Evolutionary conservation across 495 filamentous ascomycete genomes (phyloP).

Genomic region (Penicillium bovifimosum): DNA sequence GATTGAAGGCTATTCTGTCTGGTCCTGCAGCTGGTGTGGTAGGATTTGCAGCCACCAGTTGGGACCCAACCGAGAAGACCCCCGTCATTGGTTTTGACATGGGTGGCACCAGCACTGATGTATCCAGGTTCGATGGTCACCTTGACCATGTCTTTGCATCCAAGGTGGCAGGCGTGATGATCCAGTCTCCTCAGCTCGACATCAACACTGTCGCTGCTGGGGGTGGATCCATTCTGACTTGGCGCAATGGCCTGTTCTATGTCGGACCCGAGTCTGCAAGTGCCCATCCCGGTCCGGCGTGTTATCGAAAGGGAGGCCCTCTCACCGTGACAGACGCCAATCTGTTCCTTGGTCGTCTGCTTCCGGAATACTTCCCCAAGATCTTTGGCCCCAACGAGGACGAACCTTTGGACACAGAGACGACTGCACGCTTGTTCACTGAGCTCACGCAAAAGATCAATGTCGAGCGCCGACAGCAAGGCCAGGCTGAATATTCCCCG

Average conservation of each 20-base stretch:
- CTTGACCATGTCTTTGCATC: conserved; percentile 98
- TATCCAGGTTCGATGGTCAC: conserved; percentile 85
- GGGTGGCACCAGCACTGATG: conserved; percentile 92
- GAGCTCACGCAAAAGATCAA: conserved; percentile 78
- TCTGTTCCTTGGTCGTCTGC: conserved; percentile 75
- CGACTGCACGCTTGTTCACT: conserved; percentile 69
- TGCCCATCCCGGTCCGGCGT: conserved; percentile 89
- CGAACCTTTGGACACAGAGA: conserved; percentile 73
- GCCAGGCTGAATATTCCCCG: conserved; percentile 63
- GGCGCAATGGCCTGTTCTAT: conserved; percentile 90
- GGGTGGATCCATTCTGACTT: conserved; percentile 84
- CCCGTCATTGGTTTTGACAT: conserved; percentile 98
- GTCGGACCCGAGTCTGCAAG: conserved; percentile 92
- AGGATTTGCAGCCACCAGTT: conserved; percentile 90
- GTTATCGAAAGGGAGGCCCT: conserved; percentile 91
- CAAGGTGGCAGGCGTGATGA: conserved; percentile 90
- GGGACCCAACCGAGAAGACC: conserved; percentile 76
- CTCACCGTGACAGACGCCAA: conserved; percentile 94
- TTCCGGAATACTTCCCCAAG: conserved; percentile 95
- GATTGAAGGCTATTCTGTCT: conserved; percentile 54
- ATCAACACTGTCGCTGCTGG: conserved; percentile 98
- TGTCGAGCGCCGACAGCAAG: conserved; percentile 47
- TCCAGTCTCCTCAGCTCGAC: conserved; percentile 92
- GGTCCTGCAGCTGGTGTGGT: conserved; percentile 70
- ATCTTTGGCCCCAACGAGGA: conserved; percentile 94